Percentiles rank a stretch among this genome's conserved stretches.
phyloP scores from a whole-genome alignment of 2,329 filamentous ascomycete species.

The Fusarium gaditjirri region DNA sequence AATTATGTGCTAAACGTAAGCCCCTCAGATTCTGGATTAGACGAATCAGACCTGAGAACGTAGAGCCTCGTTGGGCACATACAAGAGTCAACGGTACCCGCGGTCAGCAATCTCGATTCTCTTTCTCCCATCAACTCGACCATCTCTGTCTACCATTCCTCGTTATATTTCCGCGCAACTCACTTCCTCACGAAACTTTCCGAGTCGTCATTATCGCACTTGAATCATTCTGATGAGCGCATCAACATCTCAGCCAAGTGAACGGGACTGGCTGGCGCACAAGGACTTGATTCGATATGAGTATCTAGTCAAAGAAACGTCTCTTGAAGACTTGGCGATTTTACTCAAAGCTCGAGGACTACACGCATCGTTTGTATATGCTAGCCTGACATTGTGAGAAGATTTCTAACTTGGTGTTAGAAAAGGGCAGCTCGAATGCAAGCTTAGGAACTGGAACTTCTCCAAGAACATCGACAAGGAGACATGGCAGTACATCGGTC shows the following conservation, averaged over 20 bases:
- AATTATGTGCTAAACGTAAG: too few species aligned
- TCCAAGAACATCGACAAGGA: fast-evolving
- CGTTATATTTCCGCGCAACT: too few species aligned
- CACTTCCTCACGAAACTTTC: too few species aligned
- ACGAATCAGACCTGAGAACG: fast-evolving
- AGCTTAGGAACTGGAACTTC: fast-evolving
- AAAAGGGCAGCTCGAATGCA: fast-evolving
- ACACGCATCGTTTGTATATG: fast-evolving
- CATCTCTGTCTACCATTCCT: too few species aligned
- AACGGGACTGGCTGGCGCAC: fast-evolving
- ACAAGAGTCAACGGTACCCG: fast-evolving
- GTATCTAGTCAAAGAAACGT: not conserved
- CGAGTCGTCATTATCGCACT: not conserved
- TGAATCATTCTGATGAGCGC: not conserved
- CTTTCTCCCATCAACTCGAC: not conserved
- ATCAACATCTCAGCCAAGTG: fast-evolving
- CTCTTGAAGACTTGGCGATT: fast-evolving
- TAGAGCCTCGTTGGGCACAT: not conserved
- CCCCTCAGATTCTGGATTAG: not conserved
- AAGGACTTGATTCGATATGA: fast-evolving
- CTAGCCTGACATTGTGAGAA: fast-evolving
- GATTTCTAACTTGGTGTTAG: fast-evolving
- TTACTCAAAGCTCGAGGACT: fast-evolving
- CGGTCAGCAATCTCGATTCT: not conserved
- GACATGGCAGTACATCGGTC: not conserved